These are phyloP conservation scores for Sophora flavescens DNA, from an alignment of 306 rosid species.

Conservation along the genomic window DNA sequence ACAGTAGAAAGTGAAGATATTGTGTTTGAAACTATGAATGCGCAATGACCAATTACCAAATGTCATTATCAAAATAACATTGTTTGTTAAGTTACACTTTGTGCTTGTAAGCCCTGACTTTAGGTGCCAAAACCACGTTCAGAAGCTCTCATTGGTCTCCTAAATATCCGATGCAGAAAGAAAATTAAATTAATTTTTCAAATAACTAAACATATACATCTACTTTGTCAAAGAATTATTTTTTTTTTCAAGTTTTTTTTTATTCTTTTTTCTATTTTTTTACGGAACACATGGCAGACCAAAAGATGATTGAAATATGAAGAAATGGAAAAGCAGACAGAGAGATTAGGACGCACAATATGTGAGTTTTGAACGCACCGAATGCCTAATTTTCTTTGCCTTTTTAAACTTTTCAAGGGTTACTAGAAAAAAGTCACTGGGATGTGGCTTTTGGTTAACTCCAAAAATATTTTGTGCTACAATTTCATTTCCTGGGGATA, in stretches of 20 bases:
- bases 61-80: slow-evolving; percentile 36
- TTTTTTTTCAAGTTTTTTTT: not conserved
- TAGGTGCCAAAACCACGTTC: slow-evolving; percentile 45
- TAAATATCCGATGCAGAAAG: slow-evolving; percentile 37
- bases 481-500: not conserved
- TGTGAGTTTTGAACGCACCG: slow-evolving; percentile 47
- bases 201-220: slow-evolving; percentile 30
- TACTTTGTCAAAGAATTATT: slow-evolving; percentile 28
- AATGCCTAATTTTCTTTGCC: slow-evolving; percentile 40
- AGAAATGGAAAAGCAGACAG: slow-evolving; percentile 41
- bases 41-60: not conserved
- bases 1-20: slow-evolving; percentile 34
- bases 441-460: slow-evolving; percentile 20
- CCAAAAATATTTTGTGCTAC: not conserved
- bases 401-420: slow-evolving; percentile 46
- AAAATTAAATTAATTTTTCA: not conserved
- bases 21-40: slow-evolving; percentile 14
- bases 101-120: slow-evolving; percentile 40
- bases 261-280: slow-evolving; percentile 30
- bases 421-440: slow-evolving; percentile 12
- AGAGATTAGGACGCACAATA: slow-evolving; percentile 40
- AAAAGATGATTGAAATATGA: slow-evolving; percentile 54
- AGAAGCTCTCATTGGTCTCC: slow-evolving; percentile 45
- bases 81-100: slow-evolving; percentile 40
- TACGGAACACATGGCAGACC: slow-evolving; percentile 54